Conservation (phyloP, 345 rosid species). For the Brassica cretica region DNA sequence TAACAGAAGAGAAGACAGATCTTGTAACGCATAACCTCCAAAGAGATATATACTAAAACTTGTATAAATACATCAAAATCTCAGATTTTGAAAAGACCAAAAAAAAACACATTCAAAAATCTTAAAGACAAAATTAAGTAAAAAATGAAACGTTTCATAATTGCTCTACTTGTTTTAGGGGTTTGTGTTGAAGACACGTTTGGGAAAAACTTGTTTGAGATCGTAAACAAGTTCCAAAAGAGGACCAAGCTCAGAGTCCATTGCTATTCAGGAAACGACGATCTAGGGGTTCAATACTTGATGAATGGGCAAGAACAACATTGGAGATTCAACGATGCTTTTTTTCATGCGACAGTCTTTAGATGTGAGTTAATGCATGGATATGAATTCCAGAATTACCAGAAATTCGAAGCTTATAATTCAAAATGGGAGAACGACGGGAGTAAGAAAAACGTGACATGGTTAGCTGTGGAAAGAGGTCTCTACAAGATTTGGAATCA, state of each 20-base stretch:
- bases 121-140: not conserved
- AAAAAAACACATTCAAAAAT: not conserved
- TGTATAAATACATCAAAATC: not conserved
- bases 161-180: slow-evolving; percentile 23
- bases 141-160: not conserved
- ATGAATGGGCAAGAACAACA: not conserved
- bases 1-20: not conserved
- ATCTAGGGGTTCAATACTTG: not conserved
- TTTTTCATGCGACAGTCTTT: not conserved
- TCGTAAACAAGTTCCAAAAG: slow-evolving; percentile 3
- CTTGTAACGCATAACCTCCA: not conserved
- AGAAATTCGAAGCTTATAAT: not conserved
- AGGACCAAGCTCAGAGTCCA: not conserved
- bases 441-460: not conserved
- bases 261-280: slow-evolving; percentile 14
- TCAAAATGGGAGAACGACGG: not conserved
- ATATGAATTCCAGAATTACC: not conserved
- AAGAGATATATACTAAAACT: not conserved
- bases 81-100: not conserved
- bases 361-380: not conserved
- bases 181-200: slow-evolving; percentile 2
- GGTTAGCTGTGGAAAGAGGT: slow-evolving; percentile 13
- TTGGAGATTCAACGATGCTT: not conserved
- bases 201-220: slow-evolving; percentile 13
- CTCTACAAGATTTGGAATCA: not conserved